phyloP scores from a whole-genome alignment of 768 basidiomycete genomes.

The Russula earlei region DNA sequence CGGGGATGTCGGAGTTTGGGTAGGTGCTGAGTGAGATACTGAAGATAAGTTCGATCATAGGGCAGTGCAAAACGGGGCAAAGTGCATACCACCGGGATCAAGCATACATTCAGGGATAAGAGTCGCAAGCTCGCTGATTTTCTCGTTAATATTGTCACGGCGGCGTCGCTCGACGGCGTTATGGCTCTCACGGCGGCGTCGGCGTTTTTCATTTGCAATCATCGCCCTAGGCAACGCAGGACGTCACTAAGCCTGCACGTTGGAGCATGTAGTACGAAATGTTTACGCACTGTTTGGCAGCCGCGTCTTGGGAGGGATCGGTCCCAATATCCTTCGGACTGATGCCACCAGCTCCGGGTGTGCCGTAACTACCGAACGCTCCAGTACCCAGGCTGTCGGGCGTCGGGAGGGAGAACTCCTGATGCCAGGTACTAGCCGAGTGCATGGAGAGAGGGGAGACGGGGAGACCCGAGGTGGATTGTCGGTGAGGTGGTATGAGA shows the following conservation, averaged over 20 bases:
- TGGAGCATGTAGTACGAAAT: not conserved
- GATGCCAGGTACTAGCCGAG: conserved; percentile 13
- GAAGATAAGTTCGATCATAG: not conserved
- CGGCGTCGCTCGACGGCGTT: conserved; percentile 86
- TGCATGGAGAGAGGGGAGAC: conserved; percentile 25
- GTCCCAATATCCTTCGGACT: conserved; percentile 29
- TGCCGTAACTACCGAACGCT: conserved; percentile 16
- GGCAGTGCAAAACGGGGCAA: not conserved
- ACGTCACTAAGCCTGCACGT: not conserved
- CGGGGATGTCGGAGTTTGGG: conserved; percentile 19
- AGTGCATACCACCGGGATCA: conserved; percentile 39
- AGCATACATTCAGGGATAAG: conserved; percentile 83
- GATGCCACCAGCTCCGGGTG: conserved; percentile 22
- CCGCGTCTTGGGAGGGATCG: conserved; percentile 23
- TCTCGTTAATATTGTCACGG: conserved; percentile 92
- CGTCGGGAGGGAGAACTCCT: conserved; percentile 26
- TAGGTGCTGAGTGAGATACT: not conserved
- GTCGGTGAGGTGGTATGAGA: conserved; percentile 43
- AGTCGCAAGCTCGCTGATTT: conserved; percentile 82
- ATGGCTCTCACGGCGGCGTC: conserved; percentile 75
- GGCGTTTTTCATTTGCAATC: conserved; percentile 72
- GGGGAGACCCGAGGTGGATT: conserved; percentile 21
- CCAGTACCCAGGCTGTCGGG: conserved; percentile 23
- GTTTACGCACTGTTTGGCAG: conserved; percentile 32
- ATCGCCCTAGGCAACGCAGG: conserved; percentile 29